Conservation (phyloP, 805 yeast genomes). For the Barnettozyma siamensis region DNA sequence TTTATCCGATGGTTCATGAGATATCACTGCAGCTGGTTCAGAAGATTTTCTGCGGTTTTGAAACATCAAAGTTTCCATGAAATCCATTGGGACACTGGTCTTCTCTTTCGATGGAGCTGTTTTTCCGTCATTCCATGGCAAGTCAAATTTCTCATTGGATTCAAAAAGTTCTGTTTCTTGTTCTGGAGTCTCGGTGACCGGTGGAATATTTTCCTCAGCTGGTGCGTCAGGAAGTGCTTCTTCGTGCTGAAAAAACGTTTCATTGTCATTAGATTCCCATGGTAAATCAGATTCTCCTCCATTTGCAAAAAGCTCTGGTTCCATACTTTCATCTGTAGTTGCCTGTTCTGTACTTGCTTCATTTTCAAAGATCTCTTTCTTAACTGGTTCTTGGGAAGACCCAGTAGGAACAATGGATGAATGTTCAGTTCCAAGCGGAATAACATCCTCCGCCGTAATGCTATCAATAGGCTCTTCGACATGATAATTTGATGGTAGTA, state of each 20-base stretch:
- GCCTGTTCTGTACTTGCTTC: not conserved
- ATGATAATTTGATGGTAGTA: no score
- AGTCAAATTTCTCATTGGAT: not conserved
- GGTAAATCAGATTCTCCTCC: not conserved
- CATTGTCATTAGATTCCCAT: not conserved
- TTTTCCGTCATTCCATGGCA: slow-evolving; percentile 2
- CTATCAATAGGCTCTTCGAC: no score
- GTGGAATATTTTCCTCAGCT: no score
- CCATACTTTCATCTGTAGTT: no score
- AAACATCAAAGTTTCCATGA: not conserved
- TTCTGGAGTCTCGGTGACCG: no score
- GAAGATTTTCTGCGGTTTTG: not conserved
- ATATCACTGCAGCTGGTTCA: not conserved
- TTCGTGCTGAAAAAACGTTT: no score
- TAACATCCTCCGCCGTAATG: no score
- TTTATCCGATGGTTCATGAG: not conserved
- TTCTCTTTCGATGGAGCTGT: not conserved
- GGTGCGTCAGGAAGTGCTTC: no score
- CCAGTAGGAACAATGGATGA: no score
- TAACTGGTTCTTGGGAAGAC: no score
- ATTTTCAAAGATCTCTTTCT: no score
- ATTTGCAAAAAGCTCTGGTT: not conserved
- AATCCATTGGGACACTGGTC: not conserved
- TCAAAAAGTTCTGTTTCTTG: not conserved
- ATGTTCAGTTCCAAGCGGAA: no score